Conservation (phyloP, 768 basidiomycete genomes). For the Xerocomellus intermedius region DNA sequence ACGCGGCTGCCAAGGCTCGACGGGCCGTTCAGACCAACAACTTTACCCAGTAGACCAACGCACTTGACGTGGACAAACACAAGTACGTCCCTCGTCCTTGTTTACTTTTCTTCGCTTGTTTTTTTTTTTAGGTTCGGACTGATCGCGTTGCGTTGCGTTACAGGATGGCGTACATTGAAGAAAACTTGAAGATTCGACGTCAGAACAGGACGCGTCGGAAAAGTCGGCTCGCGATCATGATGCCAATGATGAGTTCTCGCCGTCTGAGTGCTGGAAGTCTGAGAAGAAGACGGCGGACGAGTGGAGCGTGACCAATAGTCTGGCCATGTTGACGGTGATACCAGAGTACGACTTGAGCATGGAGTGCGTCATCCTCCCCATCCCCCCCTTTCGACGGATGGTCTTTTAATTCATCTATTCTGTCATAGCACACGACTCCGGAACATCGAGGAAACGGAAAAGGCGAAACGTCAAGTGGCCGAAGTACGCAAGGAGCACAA, state of each 20-base stretch:
- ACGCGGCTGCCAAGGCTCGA: constrained; percentile 68
- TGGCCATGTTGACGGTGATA: constrained; percentile 97
- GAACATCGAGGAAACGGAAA: constrained; percentile 98
- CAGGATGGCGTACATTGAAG: constrained; percentile 96
- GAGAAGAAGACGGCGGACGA: constrained; percentile 67
- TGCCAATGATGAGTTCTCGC: constrained; percentile 73
- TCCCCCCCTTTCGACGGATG: too few relatives aligned
- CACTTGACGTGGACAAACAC: constrained; percentile 96
- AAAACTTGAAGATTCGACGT: constrained; percentile 79
- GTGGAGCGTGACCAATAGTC: constrained; percentile 88
- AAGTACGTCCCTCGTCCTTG: constrained; percentile 61
- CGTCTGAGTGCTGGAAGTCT: constrained; percentile 63
- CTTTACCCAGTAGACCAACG: constrained; percentile 97
- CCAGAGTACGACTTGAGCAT: constrained; percentile 98
- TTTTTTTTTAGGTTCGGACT: constrained; percentile 4
- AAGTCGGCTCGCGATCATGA: constrained; percentile 43
- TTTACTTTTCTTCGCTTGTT: too few relatives aligned
- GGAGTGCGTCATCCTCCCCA: constrained; percentile 86
- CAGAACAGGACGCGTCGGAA: constrained; percentile 49
- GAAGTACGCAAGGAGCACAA: constrained; percentile 67
- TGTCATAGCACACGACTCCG: constrained; percentile 75
- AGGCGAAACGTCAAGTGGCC: constrained; percentile 83
- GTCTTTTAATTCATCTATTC: too few relatives aligned
- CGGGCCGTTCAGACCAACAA: constrained; percentile 81
- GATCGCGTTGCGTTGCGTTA: too few relatives aligned